Base-by-base conservation (phyloP, 495 filamentous ascomycete genomes). In the Penicillium canescens region DNA sequence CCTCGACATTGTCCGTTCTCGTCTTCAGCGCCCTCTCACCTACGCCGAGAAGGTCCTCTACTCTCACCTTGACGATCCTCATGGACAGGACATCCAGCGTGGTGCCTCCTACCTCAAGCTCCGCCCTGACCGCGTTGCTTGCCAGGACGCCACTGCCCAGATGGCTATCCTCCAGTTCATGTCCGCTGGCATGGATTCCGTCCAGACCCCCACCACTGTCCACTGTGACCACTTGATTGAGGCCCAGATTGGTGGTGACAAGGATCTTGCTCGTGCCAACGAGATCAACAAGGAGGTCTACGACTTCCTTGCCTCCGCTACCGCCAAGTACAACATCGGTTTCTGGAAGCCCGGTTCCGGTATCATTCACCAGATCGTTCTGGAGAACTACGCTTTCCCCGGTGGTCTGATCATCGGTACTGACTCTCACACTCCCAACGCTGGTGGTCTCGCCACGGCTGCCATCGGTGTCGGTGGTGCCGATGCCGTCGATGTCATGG, bases 141-240 rank as follows among this genome's bases (percentile, higher is more conserved):
- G 93, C 82, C 94, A 98, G 82, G 94, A 98, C 85, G 94, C 94
- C 62, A 98, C 95, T 24, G 94, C 94, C 55, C 94, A 98, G 84
- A 98, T 98, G 95, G 94, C 94, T 60, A 96, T 98, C 66, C 83
- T 98, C 43, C 94, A 98, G 80, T 98, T 98, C 82, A 98, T 98
- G 92, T 96, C 90, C 45, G 94, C 95, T 56, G 92, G 92, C 69
- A 90, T 98, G 87, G 87, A 90, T 54, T 87, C 87, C 35, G 95
- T 98, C 53, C 91, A 91, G 38, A 98, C 95, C 56, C 94, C 94
- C 37, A 87, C 90, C 58, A 98, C 94, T 23, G 95, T 98, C 60
- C 94, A 98, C 84, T 98, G 95, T 71, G 94, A 98, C 74, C 94
- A 98, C 81, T 85, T 98, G 82, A 98, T 98, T 75, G 94, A 98